Conservation (phyloP, 2,329 filamentous ascomycete species). For the Pseudogymnoascus sp. region DNA sequence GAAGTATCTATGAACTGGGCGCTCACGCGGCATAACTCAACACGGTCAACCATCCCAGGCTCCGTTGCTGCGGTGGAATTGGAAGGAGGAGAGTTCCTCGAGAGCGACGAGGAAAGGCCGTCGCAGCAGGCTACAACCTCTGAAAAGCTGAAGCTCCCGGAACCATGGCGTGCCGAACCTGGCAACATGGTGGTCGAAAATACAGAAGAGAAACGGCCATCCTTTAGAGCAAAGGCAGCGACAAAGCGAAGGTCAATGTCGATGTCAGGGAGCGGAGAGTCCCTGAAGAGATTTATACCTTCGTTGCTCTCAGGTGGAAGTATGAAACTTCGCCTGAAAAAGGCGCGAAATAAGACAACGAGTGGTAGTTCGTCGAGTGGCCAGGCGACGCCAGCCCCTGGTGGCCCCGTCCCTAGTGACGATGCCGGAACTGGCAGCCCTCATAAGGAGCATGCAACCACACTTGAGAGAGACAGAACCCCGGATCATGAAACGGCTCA, state of each 20-base stretch:
- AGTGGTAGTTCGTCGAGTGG: neutral
- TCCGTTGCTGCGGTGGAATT: conserved; percentile 43
- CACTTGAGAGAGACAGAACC: neutral
- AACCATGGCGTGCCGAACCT: conserved; percentile 36
- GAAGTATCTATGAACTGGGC: conserved; percentile 49
- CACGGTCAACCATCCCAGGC: neutral
- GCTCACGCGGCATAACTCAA: conserved; percentile 46
- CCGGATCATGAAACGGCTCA: neutral
- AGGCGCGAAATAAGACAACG: neutral
- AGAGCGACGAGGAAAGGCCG: conserved; percentile 27
- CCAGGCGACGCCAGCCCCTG: neutral
- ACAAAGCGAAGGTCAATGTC: conserved; percentile 36
- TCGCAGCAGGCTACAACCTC: conserved; percentile 11
- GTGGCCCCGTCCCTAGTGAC: neutral
- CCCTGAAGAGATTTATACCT: conserved; percentile 44
- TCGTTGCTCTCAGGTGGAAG: neutral
- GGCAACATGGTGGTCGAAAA: conserved; percentile 30
- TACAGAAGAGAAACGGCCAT: conserved; percentile 25
- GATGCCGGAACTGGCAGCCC: neutral
- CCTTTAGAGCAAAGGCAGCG: neutral
- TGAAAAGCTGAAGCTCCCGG: neutral
- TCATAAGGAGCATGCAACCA: neutral
- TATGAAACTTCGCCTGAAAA: neutral
- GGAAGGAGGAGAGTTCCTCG: conserved; percentile 35
- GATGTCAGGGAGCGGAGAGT: conserved; percentile 47